Conservation (phyloP, 148 eudicot species). For the Persicaria tinctoria region DNA sequence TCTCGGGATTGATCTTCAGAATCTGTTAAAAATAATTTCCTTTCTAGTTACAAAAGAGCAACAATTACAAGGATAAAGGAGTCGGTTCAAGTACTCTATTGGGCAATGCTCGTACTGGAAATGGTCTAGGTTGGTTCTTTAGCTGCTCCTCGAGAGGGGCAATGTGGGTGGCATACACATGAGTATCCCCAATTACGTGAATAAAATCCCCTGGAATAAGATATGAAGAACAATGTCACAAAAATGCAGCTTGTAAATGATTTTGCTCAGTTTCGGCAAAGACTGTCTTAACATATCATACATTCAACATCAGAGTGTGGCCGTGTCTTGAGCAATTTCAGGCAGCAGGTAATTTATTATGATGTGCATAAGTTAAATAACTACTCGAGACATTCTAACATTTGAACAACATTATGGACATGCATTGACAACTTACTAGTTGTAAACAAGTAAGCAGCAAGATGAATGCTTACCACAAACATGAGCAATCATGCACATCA, state of each 20-base stretch:
- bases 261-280: background rate
- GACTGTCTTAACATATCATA: background rate
- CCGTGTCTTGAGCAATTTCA: background rate
- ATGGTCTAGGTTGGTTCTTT: slow-evolving; percentile 67
- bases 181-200: slow-evolving; percentile 88
- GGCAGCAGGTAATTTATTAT: background rate
- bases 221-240: slow-evolving; percentile 28
- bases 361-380: background rate
- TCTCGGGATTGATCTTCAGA: slow-evolving; percentile 70
- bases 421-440: background rate
- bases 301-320: no score
- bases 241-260: slow-evolving; percentile 3
- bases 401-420: background rate
- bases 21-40: slow-evolving; percentile 26
- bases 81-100: background rate
- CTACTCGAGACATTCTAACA: background rate
- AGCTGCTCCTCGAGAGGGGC: slow-evolving; percentile 80
- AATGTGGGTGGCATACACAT: slow-evolving; percentile 72
- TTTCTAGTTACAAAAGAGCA: background rate
- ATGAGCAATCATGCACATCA: slow-evolving; percentile 96
- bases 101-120: slow-evolving; percentile 52
- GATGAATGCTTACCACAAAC: slow-evolving; percentile 68
- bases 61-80: background rate
- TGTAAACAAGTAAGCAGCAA: background rate
- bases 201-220: slow-evolving; percentile 83